Percentiles rank a stretch among this genome's conserved stretches.
Conservation (phyloP, 441 rosid genomes). For the Populus hybrid region DNA sequence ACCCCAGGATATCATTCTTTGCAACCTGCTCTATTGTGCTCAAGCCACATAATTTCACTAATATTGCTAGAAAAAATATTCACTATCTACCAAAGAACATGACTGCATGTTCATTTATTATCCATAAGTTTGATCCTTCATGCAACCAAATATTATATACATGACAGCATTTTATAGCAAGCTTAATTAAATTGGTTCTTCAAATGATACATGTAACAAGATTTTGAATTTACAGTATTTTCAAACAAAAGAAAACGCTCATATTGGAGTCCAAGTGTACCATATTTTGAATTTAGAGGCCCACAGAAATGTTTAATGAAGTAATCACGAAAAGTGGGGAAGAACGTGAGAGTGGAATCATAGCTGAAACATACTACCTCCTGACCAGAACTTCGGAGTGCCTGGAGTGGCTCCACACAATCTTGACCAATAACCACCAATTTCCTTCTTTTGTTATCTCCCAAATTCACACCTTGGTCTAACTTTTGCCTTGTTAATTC, state of each 20-base stretch:
- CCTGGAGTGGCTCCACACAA: slow-evolving; percentile 87
- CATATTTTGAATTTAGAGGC: neutral
- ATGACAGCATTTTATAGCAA: too few relatives aligned
- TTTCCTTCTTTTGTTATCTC: slow-evolving; percentile 53
- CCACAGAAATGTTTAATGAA: neutral
- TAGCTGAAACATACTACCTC: slow-evolving; percentile 47
- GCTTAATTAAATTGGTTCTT: too few relatives aligned
- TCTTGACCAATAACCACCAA: slow-evolving; percentile 79
- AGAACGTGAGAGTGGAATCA: neutral
- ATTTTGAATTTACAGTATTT: too few relatives aligned
- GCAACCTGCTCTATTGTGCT: too few relatives aligned
- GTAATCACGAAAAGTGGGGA: neutral
- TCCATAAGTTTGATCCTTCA: too few relatives aligned
- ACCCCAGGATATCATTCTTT: too few relatives aligned
- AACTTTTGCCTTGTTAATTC: slow-evolving; percentile 54
- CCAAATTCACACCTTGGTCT: slow-evolving; percentile 22
- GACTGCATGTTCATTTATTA: too few relatives aligned
- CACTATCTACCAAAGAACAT: too few relatives aligned
- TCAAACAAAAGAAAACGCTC: neutral
- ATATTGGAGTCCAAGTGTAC: neutral
- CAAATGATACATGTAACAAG: neutral
- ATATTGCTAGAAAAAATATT: too few relatives aligned
- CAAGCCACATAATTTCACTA: too few relatives aligned
- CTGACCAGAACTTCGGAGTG: slow-evolving; percentile 64
- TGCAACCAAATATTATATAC: too few relatives aligned